A percentile compares a stretch with the other conserved stretches of the same genome.
Evolutionary conservation across 495 filamentous ascomycete genomes (phyloP).

Genomic region (Daldinia caldariorum): DNA sequence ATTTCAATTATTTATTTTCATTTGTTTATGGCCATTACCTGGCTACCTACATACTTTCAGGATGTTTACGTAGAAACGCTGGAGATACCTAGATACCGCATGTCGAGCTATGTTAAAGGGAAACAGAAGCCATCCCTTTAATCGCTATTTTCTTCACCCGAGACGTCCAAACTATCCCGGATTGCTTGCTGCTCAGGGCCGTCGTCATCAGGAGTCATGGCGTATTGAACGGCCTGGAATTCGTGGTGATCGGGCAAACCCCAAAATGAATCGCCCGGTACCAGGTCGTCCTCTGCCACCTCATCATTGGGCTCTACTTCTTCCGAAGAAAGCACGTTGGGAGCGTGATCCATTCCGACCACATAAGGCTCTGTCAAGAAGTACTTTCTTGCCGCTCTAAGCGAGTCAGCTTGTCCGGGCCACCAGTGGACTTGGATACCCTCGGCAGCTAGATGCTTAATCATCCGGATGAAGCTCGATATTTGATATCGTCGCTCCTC

Average conservation of each 20-base stretch:
- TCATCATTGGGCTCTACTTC: not conserved
- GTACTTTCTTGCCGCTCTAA: not conserved
- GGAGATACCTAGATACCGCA: too few relatives aligned
- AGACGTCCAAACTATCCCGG: not conserved
- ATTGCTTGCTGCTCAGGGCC: not conserved
- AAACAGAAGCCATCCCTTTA: too few relatives aligned
- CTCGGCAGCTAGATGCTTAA: conserved; percentile 8
- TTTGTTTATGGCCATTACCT: not conserved
- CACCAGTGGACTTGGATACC: conserved; percentile 21
- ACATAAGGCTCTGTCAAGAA: not conserved
- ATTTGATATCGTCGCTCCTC: conserved; percentile 18
- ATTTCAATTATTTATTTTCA: not conserved
- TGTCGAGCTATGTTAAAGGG: too few relatives aligned
- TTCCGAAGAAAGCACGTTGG: not conserved
- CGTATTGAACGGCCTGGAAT: not conserved
- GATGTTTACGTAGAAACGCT: too few relatives aligned
- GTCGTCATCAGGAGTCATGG: not conserved
- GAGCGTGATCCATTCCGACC: not conserved
- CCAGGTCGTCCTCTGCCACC: not conserved
- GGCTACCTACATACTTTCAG: too few relatives aligned
- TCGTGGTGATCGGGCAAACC: not conserved
- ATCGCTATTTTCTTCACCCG: not conserved
- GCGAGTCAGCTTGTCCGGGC: not conserved
- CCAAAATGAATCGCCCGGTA: not conserved
- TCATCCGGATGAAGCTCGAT: not conserved